Conservation (phyloP, 108 stramenopile genomes). For the Nannochloropsis oceanica region DNA sequence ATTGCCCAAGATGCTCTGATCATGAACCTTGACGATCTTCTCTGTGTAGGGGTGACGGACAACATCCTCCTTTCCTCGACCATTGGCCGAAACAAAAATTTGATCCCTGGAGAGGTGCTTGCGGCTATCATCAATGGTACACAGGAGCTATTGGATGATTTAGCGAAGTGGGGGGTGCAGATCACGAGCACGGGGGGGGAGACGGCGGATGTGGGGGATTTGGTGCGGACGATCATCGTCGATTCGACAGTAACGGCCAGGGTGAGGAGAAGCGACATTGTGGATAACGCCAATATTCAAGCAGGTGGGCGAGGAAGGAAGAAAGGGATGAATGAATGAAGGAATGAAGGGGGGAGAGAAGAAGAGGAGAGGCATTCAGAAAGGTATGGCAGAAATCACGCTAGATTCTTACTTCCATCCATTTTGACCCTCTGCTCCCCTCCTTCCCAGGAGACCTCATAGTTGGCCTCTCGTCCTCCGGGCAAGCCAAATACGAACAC, state of each 20-base stretch:
- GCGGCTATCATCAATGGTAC: constrained; percentile 12
- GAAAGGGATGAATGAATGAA: background rate
- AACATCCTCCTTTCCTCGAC: constrained; percentile 15
- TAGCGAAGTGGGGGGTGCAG: background rate
- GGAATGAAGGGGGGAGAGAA: background rate
- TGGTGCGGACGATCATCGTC: constrained; percentile 12
- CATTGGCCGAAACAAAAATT: constrained; percentile 12
- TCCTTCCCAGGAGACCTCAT: constrained; percentile 1
- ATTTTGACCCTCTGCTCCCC: background rate
- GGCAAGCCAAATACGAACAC: constrained; percentile 7
- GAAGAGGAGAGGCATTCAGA: background rate
- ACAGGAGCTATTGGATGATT: constrained; percentile 2
- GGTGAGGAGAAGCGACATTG: background rate
- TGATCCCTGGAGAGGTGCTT: constrained; percentile 12
- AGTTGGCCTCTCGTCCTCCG: constrained; percentile 8
- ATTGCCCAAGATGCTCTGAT: constrained; percentile 17
- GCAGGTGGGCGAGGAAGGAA: background rate
- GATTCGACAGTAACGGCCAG: constrained; percentile 8
- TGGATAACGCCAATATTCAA: constrained; percentile 8
- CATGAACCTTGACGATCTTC: constrained; percentile 11
- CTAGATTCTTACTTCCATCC: background rate
- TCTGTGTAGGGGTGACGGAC: background rate
- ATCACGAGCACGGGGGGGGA: constrained; percentile 5
- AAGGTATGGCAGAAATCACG: background rate
- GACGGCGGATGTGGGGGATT: constrained; percentile 15